A percentile compares a stretch with the other conserved stretches of the same genome.
Evolutionary conservation across 345 rosid genomes (phyloP).

Genomic region (Abelmoschus esculentus): DNA sequence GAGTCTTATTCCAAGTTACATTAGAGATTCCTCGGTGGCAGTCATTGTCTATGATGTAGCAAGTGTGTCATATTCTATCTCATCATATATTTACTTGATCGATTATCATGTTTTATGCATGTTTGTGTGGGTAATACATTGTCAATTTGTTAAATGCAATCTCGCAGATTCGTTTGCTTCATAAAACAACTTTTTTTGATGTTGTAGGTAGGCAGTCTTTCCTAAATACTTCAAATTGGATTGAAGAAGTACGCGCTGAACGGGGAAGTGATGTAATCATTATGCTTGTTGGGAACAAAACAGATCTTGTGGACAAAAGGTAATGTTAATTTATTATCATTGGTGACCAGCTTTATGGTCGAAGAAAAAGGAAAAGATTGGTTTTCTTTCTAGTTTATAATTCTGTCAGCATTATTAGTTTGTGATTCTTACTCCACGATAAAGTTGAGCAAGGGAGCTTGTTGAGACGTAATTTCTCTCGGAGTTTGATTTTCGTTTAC

Average conservation of each 20-base stretch:
- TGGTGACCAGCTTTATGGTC: neutral
- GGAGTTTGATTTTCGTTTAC: no score
- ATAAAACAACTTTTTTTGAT: constrained; percentile 5
- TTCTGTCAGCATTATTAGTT: neutral
- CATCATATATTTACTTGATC: neutral
- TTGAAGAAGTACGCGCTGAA: constrained; percentile 84
- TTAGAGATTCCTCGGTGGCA: constrained; percentile 82
- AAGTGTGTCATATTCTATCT: constrained; percentile 33
- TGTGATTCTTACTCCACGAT: neutral
- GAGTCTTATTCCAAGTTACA: constrained; percentile 85
- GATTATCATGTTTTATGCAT: neutral
- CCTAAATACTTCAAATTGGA: constrained; percentile 76
- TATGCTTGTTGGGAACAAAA: constrained; percentile 83
- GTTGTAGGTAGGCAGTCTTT: constrained; percentile 71
- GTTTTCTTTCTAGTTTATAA: neutral
- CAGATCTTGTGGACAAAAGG: constrained; percentile 91
- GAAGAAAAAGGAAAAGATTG: neutral
- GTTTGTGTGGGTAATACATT: neutral
- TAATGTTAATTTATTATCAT: constrained; percentile 7
- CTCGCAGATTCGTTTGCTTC: neutral
- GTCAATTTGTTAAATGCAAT: neutral
- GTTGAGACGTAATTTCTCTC: no score
- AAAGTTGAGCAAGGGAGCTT: no score
- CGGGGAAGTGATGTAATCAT: constrained; percentile 86
- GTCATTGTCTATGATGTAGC: constrained; percentile 88